A percentile compares a stretch with the other conserved stretches of the same genome.
Evolutionary conservation across 108 stramenopile genomes (phyloP).

Genomic region (Nitzschia sp.): DNA sequence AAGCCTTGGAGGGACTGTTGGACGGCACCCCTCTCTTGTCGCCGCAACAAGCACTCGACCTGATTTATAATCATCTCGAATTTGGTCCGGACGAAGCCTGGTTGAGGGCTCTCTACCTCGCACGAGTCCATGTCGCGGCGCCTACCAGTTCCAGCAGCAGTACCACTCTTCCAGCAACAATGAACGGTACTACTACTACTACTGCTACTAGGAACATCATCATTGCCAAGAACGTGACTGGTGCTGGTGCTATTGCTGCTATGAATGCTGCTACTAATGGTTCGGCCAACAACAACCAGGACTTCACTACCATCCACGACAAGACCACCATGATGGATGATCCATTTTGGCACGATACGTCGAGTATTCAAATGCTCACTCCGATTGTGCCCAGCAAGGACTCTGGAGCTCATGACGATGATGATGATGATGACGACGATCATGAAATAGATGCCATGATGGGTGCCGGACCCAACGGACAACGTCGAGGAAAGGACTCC

Average conservation of each 20-base stretch:
- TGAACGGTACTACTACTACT: not conserved
- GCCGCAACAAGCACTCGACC: constrained; percentile 31
- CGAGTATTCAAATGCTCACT: constrained; percentile 6
- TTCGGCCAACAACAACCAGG: constrained; percentile 1
- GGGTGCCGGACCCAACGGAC: not conserved
- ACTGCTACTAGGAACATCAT: not conserved
- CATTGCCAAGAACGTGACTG: not conserved
- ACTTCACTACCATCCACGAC: no score
- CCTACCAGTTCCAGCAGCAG: constrained; percentile 10
- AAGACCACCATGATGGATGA: not conserved
- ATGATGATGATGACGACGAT: not conserved
- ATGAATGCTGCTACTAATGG: not conserved
- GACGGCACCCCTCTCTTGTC: constrained; percentile 46
- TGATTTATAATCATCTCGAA: constrained; percentile 8
- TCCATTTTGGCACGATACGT: constrained; percentile 25
- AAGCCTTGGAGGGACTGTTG: constrained; percentile 64
- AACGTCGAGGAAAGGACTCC: not conserved
- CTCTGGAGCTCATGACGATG: not conserved
- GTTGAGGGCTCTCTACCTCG: constrained; percentile 65
- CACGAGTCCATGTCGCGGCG: constrained; percentile 36
- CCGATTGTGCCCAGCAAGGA: not conserved
- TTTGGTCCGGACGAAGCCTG: constrained; percentile 27
- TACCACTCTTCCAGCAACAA: not conserved
- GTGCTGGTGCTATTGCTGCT: not conserved
- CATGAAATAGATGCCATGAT: constrained; percentile 3